Conservation (phyloP, 2,329 filamentous ascomycete species). For the Apiospora rasikravindrae region DNA sequence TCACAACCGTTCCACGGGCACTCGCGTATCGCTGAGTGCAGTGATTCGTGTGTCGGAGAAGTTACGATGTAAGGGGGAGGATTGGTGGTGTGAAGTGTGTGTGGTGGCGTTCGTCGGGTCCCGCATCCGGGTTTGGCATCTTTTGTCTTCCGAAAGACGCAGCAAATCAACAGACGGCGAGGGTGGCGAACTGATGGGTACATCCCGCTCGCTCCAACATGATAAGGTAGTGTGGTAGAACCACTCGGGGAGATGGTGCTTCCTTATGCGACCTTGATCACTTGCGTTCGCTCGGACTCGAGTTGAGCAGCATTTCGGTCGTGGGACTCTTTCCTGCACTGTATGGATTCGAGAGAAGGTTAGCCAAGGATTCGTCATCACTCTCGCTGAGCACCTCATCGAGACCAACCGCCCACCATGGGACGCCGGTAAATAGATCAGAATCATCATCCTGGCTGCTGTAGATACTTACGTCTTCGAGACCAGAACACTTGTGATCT, state of each 20-base stretch:
- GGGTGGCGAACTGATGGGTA: slow-evolving; percentile 1
- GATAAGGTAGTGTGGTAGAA: not conserved
- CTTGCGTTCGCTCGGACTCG: slow-evolving; percentile 89
- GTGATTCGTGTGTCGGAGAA: not conserved
- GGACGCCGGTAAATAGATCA: slow-evolving; percentile 21
- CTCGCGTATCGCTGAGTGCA: not conserved
- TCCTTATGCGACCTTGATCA: slow-evolving; percentile 84
- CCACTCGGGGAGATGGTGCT: slow-evolving; percentile 8
- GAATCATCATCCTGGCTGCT: slow-evolving; percentile 27
- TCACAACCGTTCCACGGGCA: not conserved
- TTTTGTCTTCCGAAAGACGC: slow-evolving; percentile 10
- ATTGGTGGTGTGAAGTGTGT: not conserved
- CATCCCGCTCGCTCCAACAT: not conserved
- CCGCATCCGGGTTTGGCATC: not conserved
- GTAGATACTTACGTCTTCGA: slow-evolving; percentile 75
- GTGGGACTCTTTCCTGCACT: slow-evolving; percentile 97
- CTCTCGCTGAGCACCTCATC: slow-evolving; percentile 38
- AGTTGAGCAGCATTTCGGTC: slow-evolving; percentile 92
- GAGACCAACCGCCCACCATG: slow-evolving; percentile 51
- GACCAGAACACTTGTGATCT: slow-evolving; percentile 88
- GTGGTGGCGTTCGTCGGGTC: slow-evolving; percentile 1
- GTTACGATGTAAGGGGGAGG: not conserved
- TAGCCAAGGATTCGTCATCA: slow-evolving; percentile 41
- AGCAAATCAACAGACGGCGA: not conserved
- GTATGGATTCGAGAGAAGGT: slow-evolving; percentile 35